Evolutionary conservation across 345 rosid species (phyloP), one percentile per base, ranked within the genome.

Genomic region (Anastatica hierochuntica): DNA sequence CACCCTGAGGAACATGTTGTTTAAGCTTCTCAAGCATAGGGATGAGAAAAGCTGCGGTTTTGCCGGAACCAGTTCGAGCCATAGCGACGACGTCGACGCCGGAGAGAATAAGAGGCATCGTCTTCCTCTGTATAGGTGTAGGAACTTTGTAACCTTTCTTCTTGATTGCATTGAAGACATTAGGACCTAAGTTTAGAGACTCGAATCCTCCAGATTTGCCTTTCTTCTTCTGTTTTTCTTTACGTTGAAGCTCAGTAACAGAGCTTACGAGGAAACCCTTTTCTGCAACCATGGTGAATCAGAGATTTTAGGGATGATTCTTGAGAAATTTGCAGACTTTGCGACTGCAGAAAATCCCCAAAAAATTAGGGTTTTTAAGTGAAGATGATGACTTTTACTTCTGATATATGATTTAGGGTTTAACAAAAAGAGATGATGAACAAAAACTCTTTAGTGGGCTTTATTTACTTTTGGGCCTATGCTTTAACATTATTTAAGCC

Each of bases 61-160:
- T 92, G 0, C 98, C 98, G 2, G 98, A 92, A 41, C 98, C 98
- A 1, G 98, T 92, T 14, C 98, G 81, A 4, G 98, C 95, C 98
- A 92, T 92, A 51, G 98, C 96, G 7, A 92, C 98, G 55, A 88
- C 94, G 8, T 92, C 98, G 49, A 57, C 57, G n/a, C 98, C 98
- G 30, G 94, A 67, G 60, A 92, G 95, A 42, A 88, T 92, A 41
- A 88, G 70, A 1, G 98, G 98, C 96, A 92, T 88, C 43, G 98
- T 88, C 78, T 85, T 92, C 62, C 97, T 75, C 71, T 92, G 98
- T 30, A 92, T 88, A 0, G 97, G 95, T 10, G 97, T 92, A 14
- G 98, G 98, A 49, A 92, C 96, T 49, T 63, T 75, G 78, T 92
- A 88, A 1, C 98, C 96, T 57, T 88, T 88, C 18, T 87, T 81